Percentiles rank a stretch among this genome's conserved stretches.
Conservation (phyloP, 2,329 filamentous ascomycete genomes). For the Zarea fungicola region DNA sequence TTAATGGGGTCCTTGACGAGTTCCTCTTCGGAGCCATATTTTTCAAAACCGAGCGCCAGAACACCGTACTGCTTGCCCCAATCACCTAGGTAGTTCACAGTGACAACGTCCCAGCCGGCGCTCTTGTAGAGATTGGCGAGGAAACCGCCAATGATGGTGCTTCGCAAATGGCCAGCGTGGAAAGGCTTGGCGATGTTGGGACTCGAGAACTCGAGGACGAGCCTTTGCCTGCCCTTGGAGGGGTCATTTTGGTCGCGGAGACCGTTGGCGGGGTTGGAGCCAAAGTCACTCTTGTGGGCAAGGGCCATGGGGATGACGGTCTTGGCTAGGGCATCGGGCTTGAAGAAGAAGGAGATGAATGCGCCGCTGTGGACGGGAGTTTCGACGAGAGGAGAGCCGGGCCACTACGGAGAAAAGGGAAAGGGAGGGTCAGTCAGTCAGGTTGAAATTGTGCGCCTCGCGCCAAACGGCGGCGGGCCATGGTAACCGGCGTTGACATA, state of each 20-base stretch:
- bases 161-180: slow-evolving; percentile 71
- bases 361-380: slow-evolving; percentile 62
- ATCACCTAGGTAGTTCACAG: slow-evolving; percentile 72
- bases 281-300: slow-evolving; percentile 53
- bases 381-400: slow-evolving; percentile 67
- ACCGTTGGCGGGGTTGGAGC: slow-evolving; percentile 56
- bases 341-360: slow-evolving; percentile 78
- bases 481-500: slow-evolving; percentile 27
- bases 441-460: no score
- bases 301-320: slow-evolving; percentile 67
- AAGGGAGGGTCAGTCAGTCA: no score
- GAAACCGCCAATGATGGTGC: slow-evolving; percentile 76
- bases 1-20: slow-evolving; percentile 70
- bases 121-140: slow-evolving; percentile 65
- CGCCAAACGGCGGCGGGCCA: neutral
- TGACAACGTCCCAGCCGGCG: slow-evolving; percentile 66
- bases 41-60: slow-evolving; percentile 68
- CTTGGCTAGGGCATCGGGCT: slow-evolving; percentile 58
- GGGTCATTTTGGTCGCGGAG: slow-evolving; percentile 58
- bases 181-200: slow-evolving; percentile 86
- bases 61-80: slow-evolving; percentile 77
- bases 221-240: slow-evolving; percentile 56
- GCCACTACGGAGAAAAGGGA: slow-evolving; percentile 59
- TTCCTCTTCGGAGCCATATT: slow-evolving; percentile 68
- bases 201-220: slow-evolving; percentile 75